Percentiles rank a stretch among this genome's conserved stretches.
Conservation (phyloP, 2,329 filamentous ascomycete genomes). For the Ceratocystis ficicola region DNA sequence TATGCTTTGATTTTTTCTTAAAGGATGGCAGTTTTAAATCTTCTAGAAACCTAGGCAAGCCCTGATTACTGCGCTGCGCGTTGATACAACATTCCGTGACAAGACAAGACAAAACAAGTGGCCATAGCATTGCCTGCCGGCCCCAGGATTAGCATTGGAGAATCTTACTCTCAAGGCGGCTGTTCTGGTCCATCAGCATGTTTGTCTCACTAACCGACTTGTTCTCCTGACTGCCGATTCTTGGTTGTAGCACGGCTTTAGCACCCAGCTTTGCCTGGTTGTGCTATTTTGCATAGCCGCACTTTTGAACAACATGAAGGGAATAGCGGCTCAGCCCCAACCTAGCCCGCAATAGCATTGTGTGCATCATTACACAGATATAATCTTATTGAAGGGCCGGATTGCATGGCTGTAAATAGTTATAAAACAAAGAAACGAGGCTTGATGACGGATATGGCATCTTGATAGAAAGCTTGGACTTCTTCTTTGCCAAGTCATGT, state of each 20-base stretch:
- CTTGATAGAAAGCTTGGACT: not conserved
- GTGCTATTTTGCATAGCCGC: slow-evolving; percentile 1
- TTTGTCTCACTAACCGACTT: not conserved
- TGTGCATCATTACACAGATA: not conserved
- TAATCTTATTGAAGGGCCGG: not conserved
- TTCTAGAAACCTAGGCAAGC: no score
- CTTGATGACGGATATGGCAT: not conserved
- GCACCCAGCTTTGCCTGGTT: not conserved
- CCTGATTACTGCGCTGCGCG: no score
- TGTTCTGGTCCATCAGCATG: no score
- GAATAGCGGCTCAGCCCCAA: not conserved
- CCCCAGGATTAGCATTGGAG: no score
- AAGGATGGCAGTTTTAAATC: no score
- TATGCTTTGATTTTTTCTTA: no score
- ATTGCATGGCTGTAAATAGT: not conserved
- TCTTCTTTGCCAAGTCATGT: not conserved
- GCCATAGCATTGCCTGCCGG: no score
- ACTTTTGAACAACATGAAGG: not conserved
- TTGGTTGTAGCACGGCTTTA: not conserved
- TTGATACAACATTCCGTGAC: no score
- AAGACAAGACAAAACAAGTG: no score
- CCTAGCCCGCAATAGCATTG: not conserved
- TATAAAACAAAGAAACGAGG: not conserved
- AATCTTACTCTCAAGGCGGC: no score
- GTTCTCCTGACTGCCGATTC: not conserved